Evolutionary conservation across 1,284 basidiomycete species (phyloP), one percentile per base, ranked within the genome.

Genomic region (Flammula alnicola): DNA sequence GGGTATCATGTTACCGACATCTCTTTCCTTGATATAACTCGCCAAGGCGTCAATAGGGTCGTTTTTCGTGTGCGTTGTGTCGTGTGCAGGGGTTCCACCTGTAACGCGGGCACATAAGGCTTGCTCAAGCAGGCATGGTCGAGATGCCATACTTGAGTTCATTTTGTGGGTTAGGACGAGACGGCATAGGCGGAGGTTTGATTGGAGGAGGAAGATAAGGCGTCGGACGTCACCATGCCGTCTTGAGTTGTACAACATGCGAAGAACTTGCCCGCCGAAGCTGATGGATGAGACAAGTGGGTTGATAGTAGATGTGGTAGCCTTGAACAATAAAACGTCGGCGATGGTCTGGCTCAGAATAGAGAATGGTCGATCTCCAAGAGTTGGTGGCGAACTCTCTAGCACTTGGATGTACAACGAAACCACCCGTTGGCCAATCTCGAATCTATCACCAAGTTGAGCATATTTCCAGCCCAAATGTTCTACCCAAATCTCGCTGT

Each of bases 401-500:
- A 94, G 70, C 11, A 93, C 78, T 38, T 81, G 76, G 4, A 78
- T 69, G 62, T 90, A 92, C 26, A 95, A 70, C 5, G 75, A 71
- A 4, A 84, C 78, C 38, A 92, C 77, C 20, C 84, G 76, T 50
- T 77, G 73, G 9, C 86, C 87, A 42, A 95, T 87, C 69, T 91
- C 88, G 62, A 93, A 93, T 29, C 88, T 76, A 59, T 94, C 88
- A 5, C 85, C 83, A 7, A 93, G 70, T 51, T 84, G 84, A 1
- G 75, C 73, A 58, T 93, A 95, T 62, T 88, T 86, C 93, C 93
- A 95, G 5, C 82, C 79, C 40, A 84, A 69, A 63, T 93, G 86
- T 58, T 91, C 88, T 0, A 88, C 78, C 93, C 93, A 95, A 23
- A 95, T 83, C 64, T 91, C 88, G 17, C 86, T 83, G 59, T 91